Base-by-base conservation (phyloP, 257 asterid genomes). In the Verbascum thapsus region DNA sequence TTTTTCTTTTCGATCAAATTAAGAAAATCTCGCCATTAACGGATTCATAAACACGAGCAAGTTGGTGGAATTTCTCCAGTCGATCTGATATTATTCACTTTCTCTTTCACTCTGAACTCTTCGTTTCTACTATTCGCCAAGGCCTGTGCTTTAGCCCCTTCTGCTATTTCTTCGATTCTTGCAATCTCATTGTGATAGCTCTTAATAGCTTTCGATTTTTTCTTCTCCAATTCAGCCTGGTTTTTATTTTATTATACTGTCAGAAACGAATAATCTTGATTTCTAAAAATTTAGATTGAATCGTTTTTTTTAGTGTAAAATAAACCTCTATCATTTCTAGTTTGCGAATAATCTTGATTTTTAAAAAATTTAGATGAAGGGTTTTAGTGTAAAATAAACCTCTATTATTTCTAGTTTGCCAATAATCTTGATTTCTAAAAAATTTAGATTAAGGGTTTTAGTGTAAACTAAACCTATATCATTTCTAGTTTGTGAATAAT, bases 131-230 rank as follows among this genome's bases (percentile, higher is more conserved):
- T 70, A 16, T 71, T 76, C 40, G 61, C 35, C 43, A 70, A 81
- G 32, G 80, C 77, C 22, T 76, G 75, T 17, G 73, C 61, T 58
- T 59, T 68, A 7, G 83, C 85, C 30, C 76, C 77, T 45, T 63
- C 60, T n/a, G 76, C 80, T 19, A 78, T 71, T 11, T 53, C 53
- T 64, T 76, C 76, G 5, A 82, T 78, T 59, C 83, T 55, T 61
- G 0, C 17, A 0, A 76, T 50, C 11, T 74, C 74, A 16, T 9
- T 40, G 22, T 23, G 45, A 63, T 73, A 70, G 18, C 70, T 61
- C 58, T 54, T 39, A 47, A 60, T 10, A 8, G 79, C 76, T 20
- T 63, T 73, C 26, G 42, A 69, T 43, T 71, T 78, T 58, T 40
- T 56, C 61, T 9, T 58, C 56, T 77, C 75, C 19, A 63, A 5